phyloP scores from a whole-genome alignment of 495 filamentous ascomycete genomes.

The Paragyromitra xinjiangensis region DNA sequence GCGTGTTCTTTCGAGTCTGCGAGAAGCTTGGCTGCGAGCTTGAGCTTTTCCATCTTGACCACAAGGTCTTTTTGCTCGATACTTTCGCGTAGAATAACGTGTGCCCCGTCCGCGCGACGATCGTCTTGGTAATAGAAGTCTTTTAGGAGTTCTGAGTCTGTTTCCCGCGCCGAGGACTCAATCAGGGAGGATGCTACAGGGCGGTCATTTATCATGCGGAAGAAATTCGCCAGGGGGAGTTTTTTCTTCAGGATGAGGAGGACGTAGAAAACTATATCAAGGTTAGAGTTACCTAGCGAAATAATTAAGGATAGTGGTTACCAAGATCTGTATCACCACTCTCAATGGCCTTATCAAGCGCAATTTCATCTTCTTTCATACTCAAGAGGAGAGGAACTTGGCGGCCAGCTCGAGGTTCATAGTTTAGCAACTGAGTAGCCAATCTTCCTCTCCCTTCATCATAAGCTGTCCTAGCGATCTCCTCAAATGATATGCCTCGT shows the following conservation, averaged over 20 bases:
- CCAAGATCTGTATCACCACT: constrained; percentile 89
- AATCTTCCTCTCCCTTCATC: constrained; percentile 88
- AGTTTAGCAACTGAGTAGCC: constrained; percentile 88
- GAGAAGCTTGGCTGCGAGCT: constrained; percentile 79
- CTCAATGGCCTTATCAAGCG: constrained; percentile 95
- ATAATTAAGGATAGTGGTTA: constrained; percentile 9
- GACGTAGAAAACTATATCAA: constrained; percentile 73
- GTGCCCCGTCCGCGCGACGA: constrained; percentile 85
- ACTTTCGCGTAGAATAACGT: constrained; percentile 82
- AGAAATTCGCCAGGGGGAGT: constrained; percentile 87
- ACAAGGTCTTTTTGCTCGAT: constrained; percentile 54
- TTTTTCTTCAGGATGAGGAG: constrained; percentile 90
- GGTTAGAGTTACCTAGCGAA: constrained; percentile 8
- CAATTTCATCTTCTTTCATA: constrained; percentile 96
- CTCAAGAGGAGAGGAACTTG: constrained; percentile 93
- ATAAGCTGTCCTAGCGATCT: constrained; percentile 92
- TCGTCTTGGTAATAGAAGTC: constrained; percentile 99
- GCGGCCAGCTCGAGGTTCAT: constrained; percentile 90
- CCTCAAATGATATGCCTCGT: constrained; percentile 90
- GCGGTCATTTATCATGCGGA: constrained; percentile 86
- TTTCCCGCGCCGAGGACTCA: constrained; percentile 77
- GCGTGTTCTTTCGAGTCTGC: constrained; percentile 81
- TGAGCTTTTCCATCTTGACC: constrained; percentile 79
- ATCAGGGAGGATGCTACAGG: constrained; percentile 89
- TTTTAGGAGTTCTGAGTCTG: constrained; percentile 85